Conservation (phyloP, 192 early-diverging fungal species). For the Backusella tuberculispora region DNA sequence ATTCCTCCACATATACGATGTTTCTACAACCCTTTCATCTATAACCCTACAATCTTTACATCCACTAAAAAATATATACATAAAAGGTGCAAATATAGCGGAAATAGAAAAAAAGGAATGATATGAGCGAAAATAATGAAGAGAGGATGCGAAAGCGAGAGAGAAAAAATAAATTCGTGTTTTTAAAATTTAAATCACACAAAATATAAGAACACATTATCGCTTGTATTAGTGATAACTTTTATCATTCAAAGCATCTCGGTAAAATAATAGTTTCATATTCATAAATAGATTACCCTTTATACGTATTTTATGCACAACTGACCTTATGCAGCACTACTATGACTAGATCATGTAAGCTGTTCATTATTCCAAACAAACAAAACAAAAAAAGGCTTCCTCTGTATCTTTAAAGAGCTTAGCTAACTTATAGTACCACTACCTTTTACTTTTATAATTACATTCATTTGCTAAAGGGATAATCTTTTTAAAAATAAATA, state of each 20-base stretch:
- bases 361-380: neutral
- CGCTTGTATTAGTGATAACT: neutral
- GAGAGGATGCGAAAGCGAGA: too few species aligned
- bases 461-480: neutral
- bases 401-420: neutral
- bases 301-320: neutral
- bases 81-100: neutral
- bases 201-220: neutral
- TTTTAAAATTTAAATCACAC: neutral
- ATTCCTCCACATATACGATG: too few species aligned
- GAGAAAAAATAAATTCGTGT: neutral
- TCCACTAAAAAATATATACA: neutral
- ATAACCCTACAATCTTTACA: neutral
- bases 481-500: neutral
- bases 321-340: neutral
- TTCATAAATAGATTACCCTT: neutral
- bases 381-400: neutral
- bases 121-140: neutral
- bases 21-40: neutral
- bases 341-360: neutral
- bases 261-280: neutral
- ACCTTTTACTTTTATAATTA: neutral
- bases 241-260: neutral
- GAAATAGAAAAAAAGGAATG: neutral
- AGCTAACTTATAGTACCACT: neutral